Base-by-base conservation (phyloP, 345 rosid species). In the Trapa bicornis region DNA sequence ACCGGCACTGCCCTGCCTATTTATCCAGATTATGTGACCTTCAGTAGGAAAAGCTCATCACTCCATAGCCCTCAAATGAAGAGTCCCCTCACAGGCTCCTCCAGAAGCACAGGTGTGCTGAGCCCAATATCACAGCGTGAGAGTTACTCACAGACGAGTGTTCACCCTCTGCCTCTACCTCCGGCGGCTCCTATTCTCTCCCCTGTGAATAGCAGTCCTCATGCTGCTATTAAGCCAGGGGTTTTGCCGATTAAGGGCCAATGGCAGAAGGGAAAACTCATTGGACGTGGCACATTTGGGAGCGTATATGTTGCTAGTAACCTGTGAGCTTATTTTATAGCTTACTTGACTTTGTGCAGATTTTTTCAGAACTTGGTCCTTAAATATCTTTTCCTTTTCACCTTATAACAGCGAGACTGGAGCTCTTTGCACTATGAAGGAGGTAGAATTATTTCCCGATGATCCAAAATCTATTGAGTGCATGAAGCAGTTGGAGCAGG, bases 261-360 rank as follows among this genome's bases (percentile, higher is more conserved):
- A 64, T 94, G 99, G 99, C 82, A 82, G 76, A 94, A 91, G 62
- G 99, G 99, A 69, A 94, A 85, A 82, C 89, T 89, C n/a, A 91
- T 94, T 72, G 97, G 99, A 45, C 97, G 99, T 67, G 99, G 99
- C 58, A 91, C 99, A 45, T 94, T 89, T 77, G 99, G 99, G 65
- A 91, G 97, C 68, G 99, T 91, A 72, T 89, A 87, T 61, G 99
- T 85, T 62, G 97, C 97, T 67, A 88, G 85, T 82, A 89, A 91
- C 73, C 77, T 88, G 99, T 89, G 78, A 63, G 65, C 45, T 13
- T 58, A n/a, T 65, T 43, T 35, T 14, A 35, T 9, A 29, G 43
- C 50, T 66, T 66, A 60, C 37, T 50, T 70, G 2, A 36, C 22
- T 67, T 0, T 66, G 69, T 64, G 56, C 43, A 66, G 61, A 61